A percentile compares a stretch with the other conserved stretches of the same genome.
phyloP scores from a whole-genome alignment of 2,329 filamentous ascomycete species.

The Massarina eburnea region DNA sequence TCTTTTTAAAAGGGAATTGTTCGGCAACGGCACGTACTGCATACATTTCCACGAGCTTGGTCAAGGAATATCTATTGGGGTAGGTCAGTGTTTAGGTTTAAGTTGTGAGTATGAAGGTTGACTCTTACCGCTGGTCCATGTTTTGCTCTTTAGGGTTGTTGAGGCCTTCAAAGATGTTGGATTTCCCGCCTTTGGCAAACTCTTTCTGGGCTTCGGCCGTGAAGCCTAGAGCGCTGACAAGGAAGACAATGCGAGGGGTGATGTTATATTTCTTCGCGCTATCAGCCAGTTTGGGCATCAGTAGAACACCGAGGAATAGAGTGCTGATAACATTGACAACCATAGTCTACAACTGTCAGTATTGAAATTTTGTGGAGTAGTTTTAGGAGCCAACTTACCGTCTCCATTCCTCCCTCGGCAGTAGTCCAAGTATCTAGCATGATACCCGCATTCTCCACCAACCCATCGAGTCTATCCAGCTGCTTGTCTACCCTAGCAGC shows the following conservation, averaged over 20 bases:
- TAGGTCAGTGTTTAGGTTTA: not conserved
- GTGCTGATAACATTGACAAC: constrained; percentile 41
- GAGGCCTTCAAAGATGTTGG: constrained; percentile 2
- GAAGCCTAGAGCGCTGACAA: constrained; percentile 15
- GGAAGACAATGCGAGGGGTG: constrained; percentile 17
- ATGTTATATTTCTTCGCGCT: constrained; percentile 6
- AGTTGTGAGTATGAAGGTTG: not conserved
- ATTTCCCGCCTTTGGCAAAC: constrained; percentile 5
- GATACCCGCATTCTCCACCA: constrained; percentile 41
- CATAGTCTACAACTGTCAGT: constrained; percentile 10
- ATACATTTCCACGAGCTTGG: constrained; percentile 12
- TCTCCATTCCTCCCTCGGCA: constrained; percentile 20
- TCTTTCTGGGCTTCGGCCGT: constrained; percentile 6
- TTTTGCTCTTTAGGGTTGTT: constrained; percentile 4
- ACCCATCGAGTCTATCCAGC: constrained; percentile 32
- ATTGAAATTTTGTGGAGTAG: no score
- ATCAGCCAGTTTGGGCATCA: constrained; percentile 19
- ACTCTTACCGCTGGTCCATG: constrained; percentile 5
- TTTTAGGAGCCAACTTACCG: not conserved
- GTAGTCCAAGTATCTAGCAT: constrained; percentile 20
- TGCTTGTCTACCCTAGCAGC: constrained; percentile 17
- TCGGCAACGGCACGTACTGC: constrained; percentile 8
- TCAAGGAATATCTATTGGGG: constrained; percentile 9
- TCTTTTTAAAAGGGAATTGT: constrained; percentile 9
- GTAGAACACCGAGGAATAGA: constrained; percentile 28